These are phyloP conservation scores for Brettanomyces bruxellensis DNA, from an alignment of 805 yeast species.

Conservation along the genomic window DNA sequence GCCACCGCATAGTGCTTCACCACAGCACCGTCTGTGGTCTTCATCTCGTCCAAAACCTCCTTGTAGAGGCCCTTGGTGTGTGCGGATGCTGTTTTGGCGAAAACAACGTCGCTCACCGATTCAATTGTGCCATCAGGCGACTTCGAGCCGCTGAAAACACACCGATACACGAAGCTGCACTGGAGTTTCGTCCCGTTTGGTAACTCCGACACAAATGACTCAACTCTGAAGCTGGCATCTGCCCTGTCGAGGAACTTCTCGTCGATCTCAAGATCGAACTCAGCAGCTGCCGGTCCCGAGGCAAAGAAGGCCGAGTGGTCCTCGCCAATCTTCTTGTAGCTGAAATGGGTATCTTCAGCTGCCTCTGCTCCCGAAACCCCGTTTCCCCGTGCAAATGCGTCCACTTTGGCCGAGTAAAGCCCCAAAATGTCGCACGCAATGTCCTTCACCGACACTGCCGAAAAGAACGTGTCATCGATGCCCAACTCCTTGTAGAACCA, in stretches of 20 bases:
- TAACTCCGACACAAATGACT: slow-evolving; percentile 66
- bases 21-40: slow-evolving; percentile 79
- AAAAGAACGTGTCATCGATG: slow-evolving; percentile 87
- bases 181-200: slow-evolving; percentile 36
- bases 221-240: slow-evolving; percentile 50
- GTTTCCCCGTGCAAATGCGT: slow-evolving; percentile 55
- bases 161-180: slow-evolving; percentile 80
- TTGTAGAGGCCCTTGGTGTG: slow-evolving; percentile 76
- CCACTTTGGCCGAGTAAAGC: slow-evolving; percentile 85
- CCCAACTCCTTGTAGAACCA: slow-evolving; percentile 89
- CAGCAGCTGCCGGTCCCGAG: slow-evolving; percentile 35
- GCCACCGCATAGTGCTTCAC: slow-evolving; percentile 79
- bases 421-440: slow-evolving; percentile 82
- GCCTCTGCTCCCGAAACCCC: slow-evolving; percentile 18
- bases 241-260: slow-evolving; percentile 62
- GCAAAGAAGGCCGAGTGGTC: slow-evolving; percentile 92
- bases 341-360: slow-evolving; percentile 39
- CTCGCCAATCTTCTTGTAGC: slow-evolving; percentile 67
- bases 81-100: slow-evolving; percentile 64
- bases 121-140: slow-evolving; percentile 41
- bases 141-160: slow-evolving; percentile 34
- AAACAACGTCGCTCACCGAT: slow-evolving; percentile 69
- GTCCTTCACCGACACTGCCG: slow-evolving; percentile 70
- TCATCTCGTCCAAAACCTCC: slow-evolving; percentile 60
- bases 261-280: slow-evolving; percentile 72